These are phyloP conservation scores for Eutrema salsugineum DNA, from an alignment of 441 rosid genomes.

Conservation along the genomic window DNA sequence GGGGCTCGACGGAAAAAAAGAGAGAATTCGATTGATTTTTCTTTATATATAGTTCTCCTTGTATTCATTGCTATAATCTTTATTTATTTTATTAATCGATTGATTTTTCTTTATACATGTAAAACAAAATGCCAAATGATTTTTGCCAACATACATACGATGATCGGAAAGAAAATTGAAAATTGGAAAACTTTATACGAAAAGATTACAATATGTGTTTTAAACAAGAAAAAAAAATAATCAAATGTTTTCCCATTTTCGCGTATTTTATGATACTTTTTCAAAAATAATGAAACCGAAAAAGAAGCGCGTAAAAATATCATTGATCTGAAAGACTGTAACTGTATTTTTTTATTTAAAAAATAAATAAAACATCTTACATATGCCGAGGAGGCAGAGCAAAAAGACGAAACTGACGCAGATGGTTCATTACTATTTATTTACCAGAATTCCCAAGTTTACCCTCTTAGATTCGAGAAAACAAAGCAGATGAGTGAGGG, in stretches of 20 bases:
- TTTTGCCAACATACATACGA: background rate
- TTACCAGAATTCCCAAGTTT: background rate
- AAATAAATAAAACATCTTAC: conserved; percentile 23
- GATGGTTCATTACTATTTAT: conserved; percentile 39
- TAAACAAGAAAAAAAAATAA: too few species aligned
- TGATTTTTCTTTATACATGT: background rate
- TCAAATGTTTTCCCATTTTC: background rate
- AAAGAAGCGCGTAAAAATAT: background rate
- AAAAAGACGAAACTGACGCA: conserved; percentile 45
- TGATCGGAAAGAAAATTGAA: background rate
- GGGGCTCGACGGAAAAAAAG: background rate
- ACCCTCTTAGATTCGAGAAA: conserved; percentile 18
- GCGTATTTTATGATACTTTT: conserved; percentile 12
- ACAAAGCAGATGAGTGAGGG: background rate
- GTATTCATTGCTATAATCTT: background rate
- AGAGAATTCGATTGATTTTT: too few species aligned
- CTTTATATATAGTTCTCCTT: conserved; percentile 15
- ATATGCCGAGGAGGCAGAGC: conserved; percentile 48
- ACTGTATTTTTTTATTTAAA: conserved; percentile 3
- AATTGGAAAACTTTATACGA: too few species aligned
- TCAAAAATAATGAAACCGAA: background rate
- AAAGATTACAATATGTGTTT: background rate
- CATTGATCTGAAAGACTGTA: conserved; percentile 16
- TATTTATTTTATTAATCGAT: background rate
- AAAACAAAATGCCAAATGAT: background rate